Evolutionary conservation across 164 flowering plant species (phyloP).

Genomic region (Litsea cubeba): DNA sequence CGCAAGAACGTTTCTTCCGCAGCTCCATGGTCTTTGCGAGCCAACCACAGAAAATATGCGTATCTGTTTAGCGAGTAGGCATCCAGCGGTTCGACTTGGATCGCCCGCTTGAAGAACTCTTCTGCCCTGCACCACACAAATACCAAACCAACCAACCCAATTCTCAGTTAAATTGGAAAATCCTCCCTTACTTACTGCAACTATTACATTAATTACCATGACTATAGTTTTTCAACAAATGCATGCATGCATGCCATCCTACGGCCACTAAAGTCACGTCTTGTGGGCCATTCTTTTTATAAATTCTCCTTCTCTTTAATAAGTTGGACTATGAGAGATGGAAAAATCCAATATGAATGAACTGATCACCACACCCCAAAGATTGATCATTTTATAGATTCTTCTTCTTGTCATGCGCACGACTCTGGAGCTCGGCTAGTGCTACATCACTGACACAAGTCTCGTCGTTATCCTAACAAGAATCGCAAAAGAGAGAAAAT

Average conservation of each 20-base stretch:
- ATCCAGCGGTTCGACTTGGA: slow-evolving; percentile 48
- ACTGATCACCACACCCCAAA: too few relatives aligned
- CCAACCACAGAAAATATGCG: slow-evolving; percentile 75
- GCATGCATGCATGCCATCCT: neutral
- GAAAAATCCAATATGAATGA: too few relatives aligned
- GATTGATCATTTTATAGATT: too few relatives aligned
- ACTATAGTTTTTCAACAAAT: neutral
- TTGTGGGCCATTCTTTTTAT: too few relatives aligned
- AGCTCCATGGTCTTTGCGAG: slow-evolving; percentile 56
- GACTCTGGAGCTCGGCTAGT: too few relatives aligned
- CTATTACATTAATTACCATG: neutral
- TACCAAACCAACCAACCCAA: neutral
- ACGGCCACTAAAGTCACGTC: too few relatives aligned
- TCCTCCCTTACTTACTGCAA: neutral
- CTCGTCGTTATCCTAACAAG: too few relatives aligned
- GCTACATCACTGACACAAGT: too few relatives aligned
- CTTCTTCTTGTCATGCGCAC: too few relatives aligned
- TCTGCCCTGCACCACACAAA: slow-evolving; percentile 62
- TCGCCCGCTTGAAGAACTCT: slow-evolving; percentile 75
- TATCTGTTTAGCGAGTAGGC: slow-evolving; percentile 68
- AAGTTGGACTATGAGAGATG: too few relatives aligned
- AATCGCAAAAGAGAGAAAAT: too few relatives aligned
- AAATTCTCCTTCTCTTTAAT: too few relatives aligned
- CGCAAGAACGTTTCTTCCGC: slow-evolving; percentile 82
- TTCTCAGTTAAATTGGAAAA: neutral